phyloP scores from a whole-genome alignment of 2,329 filamentous ascomycete species.

The Myrmaecium sp. region DNA sequence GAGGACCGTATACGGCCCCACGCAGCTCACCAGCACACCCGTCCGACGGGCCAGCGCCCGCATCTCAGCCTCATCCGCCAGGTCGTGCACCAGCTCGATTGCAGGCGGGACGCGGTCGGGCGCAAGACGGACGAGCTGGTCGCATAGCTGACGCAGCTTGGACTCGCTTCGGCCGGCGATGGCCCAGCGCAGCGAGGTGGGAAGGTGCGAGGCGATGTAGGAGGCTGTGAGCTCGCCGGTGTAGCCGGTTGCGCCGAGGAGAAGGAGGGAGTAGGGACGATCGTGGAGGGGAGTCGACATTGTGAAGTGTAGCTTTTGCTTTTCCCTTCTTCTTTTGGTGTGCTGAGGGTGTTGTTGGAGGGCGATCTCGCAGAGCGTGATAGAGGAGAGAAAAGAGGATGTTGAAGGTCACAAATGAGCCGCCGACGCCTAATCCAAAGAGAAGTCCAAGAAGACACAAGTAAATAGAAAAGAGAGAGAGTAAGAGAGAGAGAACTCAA shows the following conservation, averaged over 20 bases:
- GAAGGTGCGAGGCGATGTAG: conserved; percentile 52
- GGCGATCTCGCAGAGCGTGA: background rate
- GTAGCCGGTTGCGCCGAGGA: conserved; percentile 61
- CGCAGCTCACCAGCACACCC: conserved; percentile 40
- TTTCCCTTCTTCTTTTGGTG: too few species aligned
- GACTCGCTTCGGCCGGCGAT: conserved; percentile 64
- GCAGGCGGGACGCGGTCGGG: too few species aligned
- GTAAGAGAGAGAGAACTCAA: too few species aligned
- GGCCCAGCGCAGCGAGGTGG: conserved; percentile 72
- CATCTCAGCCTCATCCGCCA: conserved; percentile 35
- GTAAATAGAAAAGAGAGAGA: too few species aligned
- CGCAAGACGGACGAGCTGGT: too few species aligned
- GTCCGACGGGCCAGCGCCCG: conserved; percentile 36
- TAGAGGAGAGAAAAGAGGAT: conserved; percentile 1
- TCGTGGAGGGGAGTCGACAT: too few species aligned
- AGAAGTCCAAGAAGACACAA: too few species aligned
- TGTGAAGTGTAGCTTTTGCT: too few species aligned
- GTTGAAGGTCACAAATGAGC: background rate
- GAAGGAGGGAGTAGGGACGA: conserved; percentile 46
- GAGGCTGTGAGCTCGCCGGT: conserved; percentile 65
- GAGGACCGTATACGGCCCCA: conserved; percentile 47
- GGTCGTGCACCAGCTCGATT: too few species aligned
- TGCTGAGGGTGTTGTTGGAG: background rate
- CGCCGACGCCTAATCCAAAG: too few species aligned
- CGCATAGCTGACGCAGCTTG: too few species aligned